These are phyloP conservation scores for Domatiomyces catenatus DNA, from an alignment of 2,329 filamentous ascomycete species.

Conservation along the genomic window DNA sequence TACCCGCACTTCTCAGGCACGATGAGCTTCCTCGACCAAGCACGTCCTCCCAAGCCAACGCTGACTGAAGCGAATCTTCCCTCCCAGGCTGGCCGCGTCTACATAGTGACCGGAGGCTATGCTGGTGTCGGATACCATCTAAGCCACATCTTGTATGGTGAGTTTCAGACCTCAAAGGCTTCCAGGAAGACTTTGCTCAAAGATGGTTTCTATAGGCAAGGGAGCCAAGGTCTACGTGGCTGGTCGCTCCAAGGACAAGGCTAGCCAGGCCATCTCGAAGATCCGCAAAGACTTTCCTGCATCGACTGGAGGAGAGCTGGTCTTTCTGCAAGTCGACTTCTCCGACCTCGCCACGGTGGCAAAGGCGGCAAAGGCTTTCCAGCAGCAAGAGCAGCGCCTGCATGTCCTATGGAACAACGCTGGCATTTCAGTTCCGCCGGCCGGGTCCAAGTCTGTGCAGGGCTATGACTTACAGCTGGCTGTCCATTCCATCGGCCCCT, in stretches of 20 bases:
- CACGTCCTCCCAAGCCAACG: slow-evolving; percentile 5
- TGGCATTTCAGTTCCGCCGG: slow-evolving; percentile 23
- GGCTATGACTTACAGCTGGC: slow-evolving; percentile 26
- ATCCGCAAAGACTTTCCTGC: no score
- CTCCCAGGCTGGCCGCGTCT: slow-evolving; percentile 16
- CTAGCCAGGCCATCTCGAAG: no score
- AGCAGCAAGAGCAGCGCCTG: slow-evolving; percentile 24
- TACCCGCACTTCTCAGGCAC: no score
- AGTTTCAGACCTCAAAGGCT: slow-evolving; percentile 15
- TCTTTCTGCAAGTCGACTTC: slow-evolving; percentile 20
- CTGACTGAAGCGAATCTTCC: slow-evolving; percentile 14
- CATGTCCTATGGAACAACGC: slow-evolving; percentile 25
- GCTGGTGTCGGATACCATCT: slow-evolving; percentile 28
- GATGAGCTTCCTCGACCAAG: slow-evolving; percentile 4
- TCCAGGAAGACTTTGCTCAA: slow-evolving; percentile 33
- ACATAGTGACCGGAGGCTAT: slow-evolving; percentile 25
- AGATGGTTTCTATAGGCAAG: slow-evolving; percentile 27
- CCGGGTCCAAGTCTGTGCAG: slow-evolving; percentile 21
- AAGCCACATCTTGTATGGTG: slow-evolving; percentile 25
- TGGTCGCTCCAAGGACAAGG: no score
- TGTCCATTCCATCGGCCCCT: slow-evolving; percentile 25
- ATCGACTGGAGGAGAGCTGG: no score
- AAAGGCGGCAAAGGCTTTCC: slow-evolving; percentile 20
- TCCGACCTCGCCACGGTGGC: slow-evolving; percentile 29
- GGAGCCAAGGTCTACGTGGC: slow-evolving; percentile 24